phyloP scores from a whole-genome alignment of 768 basidiomycete species.

The Suillus spraguei region DNA sequence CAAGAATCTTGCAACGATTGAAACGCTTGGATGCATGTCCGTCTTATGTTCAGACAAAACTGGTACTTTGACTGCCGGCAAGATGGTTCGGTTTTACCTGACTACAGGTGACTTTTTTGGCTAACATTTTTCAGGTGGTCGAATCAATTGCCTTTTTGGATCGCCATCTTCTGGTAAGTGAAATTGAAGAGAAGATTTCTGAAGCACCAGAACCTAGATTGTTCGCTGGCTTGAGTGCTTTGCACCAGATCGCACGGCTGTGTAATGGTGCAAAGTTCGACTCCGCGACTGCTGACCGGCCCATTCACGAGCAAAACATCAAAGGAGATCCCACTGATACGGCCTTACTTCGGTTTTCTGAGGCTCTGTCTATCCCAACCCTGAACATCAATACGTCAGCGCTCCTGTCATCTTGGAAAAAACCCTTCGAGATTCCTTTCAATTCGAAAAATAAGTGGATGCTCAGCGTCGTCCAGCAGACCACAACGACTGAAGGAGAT shows the following conservation, averaged over 20 bases:
- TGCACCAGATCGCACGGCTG: slow-evolving; percentile 48
- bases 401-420: slow-evolving; percentile 23
- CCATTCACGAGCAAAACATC: slow-evolving; percentile 36
- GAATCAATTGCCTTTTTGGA: slow-evolving; percentile 42
- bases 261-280: slow-evolving; percentile 63
- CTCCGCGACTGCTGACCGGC: slow-evolving; percentile 24
- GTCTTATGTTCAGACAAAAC: slow-evolving; percentile 59
- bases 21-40: slow-evolving; percentile 54
- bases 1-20: slow-evolving; percentile 55
- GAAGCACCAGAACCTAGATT: slow-evolving; percentile 14
- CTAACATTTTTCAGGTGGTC: slow-evolving; percentile 34
- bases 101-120: not conserved
- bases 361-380: slow-evolving; percentile 30
- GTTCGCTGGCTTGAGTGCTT: slow-evolving; percentile 27
- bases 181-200: slow-evolving; percentile 21
- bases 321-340: slow-evolving; percentile 57
- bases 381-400: slow-evolving; percentile 26
- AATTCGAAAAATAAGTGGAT: slow-evolving; percentile 63
- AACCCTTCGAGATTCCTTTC: slow-evolving; percentile 43
- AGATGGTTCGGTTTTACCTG: slow-evolving; percentile 39
- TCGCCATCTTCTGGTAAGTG: slow-evolving; percentile 21
- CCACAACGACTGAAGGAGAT: slow-evolving; percentile 18
- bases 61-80: slow-evolving; percentile 51
- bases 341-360: slow-evolving; percentile 53
- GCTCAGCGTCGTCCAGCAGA: slow-evolving; percentile 43